Evolutionary conservation across 2,329 filamentous ascomycete species (phyloP).

Genomic region (Sporothrix humicola): DNA sequence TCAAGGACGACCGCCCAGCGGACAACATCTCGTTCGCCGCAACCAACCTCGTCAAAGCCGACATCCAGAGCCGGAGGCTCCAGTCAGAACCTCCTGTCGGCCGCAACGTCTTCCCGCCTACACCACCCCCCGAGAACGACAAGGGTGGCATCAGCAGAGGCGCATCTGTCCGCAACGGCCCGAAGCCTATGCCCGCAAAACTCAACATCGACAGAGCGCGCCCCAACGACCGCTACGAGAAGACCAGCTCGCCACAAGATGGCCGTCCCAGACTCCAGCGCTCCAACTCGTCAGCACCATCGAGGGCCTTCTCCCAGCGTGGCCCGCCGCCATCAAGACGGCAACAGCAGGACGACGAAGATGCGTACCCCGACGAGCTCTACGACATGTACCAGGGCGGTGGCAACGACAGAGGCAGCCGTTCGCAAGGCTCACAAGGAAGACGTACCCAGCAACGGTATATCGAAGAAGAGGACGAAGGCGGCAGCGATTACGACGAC

Average conservation of each 20-base stretch:
- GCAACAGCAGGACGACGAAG: conserved; percentile 59
- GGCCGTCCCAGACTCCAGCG: conserved; percentile 46
- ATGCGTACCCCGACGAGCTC: conserved; percentile 71
- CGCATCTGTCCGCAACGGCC: conserved; percentile 66
- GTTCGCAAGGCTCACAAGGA: conserved; percentile 44
- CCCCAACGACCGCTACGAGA: conserved; percentile 61
- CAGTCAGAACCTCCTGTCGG: conserved; percentile 82
- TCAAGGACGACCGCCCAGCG: conserved; percentile 78
- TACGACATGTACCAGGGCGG: conserved; percentile 66
- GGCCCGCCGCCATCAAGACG: conserved; percentile 43
- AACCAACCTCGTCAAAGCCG: conserved; percentile 88
- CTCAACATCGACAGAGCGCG: conserved; percentile 66
- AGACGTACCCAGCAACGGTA: conserved; percentile 60
- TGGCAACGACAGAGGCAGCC: conserved; percentile 49
- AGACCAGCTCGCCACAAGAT: conserved; percentile 55
- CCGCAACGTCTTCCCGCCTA: conserved; percentile 91
- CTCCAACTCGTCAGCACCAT: conserved; percentile 54
- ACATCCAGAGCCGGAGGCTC: conserved; percentile 77
- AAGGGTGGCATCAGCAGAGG: conserved; percentile 59
- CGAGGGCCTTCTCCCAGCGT: conserved; percentile 53
- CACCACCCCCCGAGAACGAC: conserved; percentile 92
- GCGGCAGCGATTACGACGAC: conserved; percentile 73
- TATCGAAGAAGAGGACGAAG: conserved; percentile 80
- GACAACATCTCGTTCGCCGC: conserved; percentile 91
- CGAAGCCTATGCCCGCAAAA: conserved; percentile 65